These are phyloP conservation scores for Coemansia sp. DNA, from an alignment of 192 early-diverging fungal genomes.

Conservation along the genomic window DNA sequence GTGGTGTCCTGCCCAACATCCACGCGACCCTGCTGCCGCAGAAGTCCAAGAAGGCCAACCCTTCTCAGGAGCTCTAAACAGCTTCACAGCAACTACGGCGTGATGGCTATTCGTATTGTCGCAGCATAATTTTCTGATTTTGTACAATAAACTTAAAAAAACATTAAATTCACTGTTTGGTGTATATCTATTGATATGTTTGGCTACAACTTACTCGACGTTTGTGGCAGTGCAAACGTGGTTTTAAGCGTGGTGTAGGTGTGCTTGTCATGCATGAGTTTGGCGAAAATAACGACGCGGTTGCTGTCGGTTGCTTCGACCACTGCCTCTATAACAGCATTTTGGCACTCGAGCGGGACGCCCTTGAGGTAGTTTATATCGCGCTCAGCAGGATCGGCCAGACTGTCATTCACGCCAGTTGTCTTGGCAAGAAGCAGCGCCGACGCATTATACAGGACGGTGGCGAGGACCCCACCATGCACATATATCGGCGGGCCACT, in stretches of 20 bases:
- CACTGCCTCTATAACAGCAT: conserved; percentile 10
- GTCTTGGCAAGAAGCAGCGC: conserved; percentile 10
- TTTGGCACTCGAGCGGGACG: conserved; percentile 10
- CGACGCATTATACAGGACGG: conserved; percentile 24
- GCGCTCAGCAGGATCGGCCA: neutral
- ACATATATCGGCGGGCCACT: conserved; percentile 26
- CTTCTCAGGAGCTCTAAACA: conserved; percentile 68
- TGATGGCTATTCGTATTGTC: conserved; percentile 8
- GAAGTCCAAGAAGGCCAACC: conserved; percentile 69
- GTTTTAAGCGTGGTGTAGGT: conserved; percentile 24
- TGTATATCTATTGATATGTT: neutral
- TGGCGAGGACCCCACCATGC: conserved; percentile 33
- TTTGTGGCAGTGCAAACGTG: conserved; percentile 10
- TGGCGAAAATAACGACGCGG: conserved; percentile 8
- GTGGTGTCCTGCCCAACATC: conserved; percentile 93
- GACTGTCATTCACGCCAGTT: neutral
- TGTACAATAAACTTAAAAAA: conserved; percentile 37
- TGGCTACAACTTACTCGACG: conserved; percentile 12
- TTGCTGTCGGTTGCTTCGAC: conserved; percentile 1
- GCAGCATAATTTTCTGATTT: conserved; percentile 54
- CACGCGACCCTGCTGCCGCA: conserved; percentile 80
- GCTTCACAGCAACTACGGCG: neutral
- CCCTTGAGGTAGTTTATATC: conserved; percentile 24
- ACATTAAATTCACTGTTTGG: neutral
- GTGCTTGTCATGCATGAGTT: neutral